Base-by-base conservation (phyloP, 345 rosid genomes). In the Passiflora organensis region DNA sequence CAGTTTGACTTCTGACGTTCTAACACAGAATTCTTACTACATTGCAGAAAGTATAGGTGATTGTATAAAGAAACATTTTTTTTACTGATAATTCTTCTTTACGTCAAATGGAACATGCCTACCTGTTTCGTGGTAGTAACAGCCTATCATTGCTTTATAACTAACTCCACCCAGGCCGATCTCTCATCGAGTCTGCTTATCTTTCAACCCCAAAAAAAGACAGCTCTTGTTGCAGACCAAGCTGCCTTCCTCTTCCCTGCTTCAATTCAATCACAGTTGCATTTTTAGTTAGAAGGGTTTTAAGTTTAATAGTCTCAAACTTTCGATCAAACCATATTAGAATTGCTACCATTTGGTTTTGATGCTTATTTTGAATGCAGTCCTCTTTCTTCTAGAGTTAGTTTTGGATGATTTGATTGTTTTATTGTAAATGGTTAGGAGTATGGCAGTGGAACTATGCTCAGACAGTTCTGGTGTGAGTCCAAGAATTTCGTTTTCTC, bases 401-500 rank as follows among this genome's bases (percentile, higher is more conserved):
- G n/a, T n/a, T n/a, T n/a, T n/a, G n/a, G n/a, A n/a, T n/a, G n/a
- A n/a, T n/a, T n/a, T n/a, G n/a, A n/a, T n/a, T n/a, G n/a, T n/a
- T n/a, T n/a, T n/a, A n/a, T n/a, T n/a, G n/a, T n/a, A n/a, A n/a
- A n/a, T n/a, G n/a, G n/a, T n/a, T n/a, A n/a, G n/a, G n/a, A n/a
- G n/a, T n/a, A 86, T 87, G 95, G 91, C 89, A 21, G 58, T 87
- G 15, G 89, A 87, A 59, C 72, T 82, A 17, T 74, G 68, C 32
- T 77, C 83, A 12, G 95, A 80, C 4, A 80, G 54, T 32, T 39
- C 48, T 14, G 70, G 71, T n/a, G 62, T 76, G 61, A 84, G 87
- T 64, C 95, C 95, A 5, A 77, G 95, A 57, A 84, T 87, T 58
- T 87, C 95, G 6, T 87, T 87, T 37, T 87, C 95, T 46, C 86